Evolutionary conservation across 192 early-diverging fungal genomes (phyloP).

Genomic region (Coemansia sp.): DNA sequence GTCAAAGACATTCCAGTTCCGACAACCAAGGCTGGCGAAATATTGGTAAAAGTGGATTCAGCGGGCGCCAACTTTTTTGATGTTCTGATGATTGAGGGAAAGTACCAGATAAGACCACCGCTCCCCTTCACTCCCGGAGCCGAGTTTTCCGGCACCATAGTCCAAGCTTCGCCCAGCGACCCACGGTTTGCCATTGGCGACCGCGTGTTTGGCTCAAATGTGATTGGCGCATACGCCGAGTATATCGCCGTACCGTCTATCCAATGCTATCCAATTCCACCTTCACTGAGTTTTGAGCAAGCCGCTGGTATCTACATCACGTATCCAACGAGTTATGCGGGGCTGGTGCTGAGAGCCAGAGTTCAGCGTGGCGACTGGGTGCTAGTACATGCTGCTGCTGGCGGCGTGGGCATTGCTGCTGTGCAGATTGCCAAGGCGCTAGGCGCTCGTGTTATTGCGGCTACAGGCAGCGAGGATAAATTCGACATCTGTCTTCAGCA

Average conservation of each 20-base stretch:
- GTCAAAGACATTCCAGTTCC: conserved; percentile 63
- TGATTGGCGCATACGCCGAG: conserved; percentile 78
- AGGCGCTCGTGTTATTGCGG: conserved; percentile 82
- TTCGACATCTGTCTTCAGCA: conserved; percentile 65
- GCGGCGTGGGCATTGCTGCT: conserved; percentile 84
- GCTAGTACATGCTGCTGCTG: conserved; percentile 89
- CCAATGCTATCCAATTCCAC: conserved; percentile 70
- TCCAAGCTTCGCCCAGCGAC: conserved; percentile 45
- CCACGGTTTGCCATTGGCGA: conserved; percentile 66
- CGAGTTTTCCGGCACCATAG: conserved; percentile 70
- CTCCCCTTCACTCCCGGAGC: conserved; percentile 72
- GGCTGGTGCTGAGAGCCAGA: conserved; percentile 65
- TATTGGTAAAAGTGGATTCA: conserved; percentile 71
- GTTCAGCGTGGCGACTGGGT: conserved; percentile 72
- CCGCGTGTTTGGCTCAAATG: conserved; percentile 76
- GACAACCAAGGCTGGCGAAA: conserved; percentile 58
- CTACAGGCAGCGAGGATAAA: conserved; percentile 78
- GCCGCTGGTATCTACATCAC: conserved; percentile 83
- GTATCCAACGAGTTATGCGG: conserved; percentile 81
- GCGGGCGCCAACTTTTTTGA: conserved; percentile 78
- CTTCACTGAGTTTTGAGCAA: conserved; percentile 67
- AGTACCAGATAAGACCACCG: conserved; percentile 74
- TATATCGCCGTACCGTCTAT: conserved; percentile 62
- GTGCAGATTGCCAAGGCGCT: conserved; percentile 86
- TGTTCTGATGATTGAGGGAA: conserved; percentile 74